Conservation (phyloP, 148 eudicot species). For the Amaranthus palmeri region DNA sequence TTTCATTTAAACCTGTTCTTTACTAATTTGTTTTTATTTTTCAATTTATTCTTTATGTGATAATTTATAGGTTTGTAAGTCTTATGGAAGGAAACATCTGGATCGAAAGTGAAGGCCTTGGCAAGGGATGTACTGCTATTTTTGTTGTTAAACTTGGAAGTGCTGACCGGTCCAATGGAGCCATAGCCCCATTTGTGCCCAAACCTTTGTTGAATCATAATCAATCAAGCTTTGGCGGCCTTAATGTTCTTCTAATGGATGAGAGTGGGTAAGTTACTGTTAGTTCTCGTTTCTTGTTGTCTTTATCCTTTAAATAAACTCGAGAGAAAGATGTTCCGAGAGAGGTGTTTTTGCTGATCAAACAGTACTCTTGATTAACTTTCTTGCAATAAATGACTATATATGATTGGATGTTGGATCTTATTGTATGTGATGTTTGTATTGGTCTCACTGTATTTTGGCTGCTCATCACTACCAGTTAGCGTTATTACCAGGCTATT, state of each 20-base stretch:
- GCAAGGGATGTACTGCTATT: conserved; percentile 71
- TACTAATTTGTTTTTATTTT: not conserved
- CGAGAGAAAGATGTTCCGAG: too few species aligned
- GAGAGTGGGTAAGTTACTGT: conserved; percentile 63
- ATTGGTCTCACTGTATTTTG: too few species aligned
- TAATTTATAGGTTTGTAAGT: conserved; percentile 58
- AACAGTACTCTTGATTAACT: too few species aligned
- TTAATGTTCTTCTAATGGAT: conserved; percentile 83
- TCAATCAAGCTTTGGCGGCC: conserved; percentile 53
- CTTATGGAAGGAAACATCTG: conserved; percentile 92
- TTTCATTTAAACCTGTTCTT: not conserved
- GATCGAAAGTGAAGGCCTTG: conserved; percentile 90
- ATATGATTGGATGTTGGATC: too few species aligned
- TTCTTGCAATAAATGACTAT: too few species aligned
- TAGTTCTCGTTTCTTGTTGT: not conserved
- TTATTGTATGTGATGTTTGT: too few species aligned
- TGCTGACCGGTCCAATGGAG: conserved; percentile 39
- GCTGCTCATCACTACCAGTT: too few species aligned
- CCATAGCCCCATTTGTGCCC: conserved; percentile 36
- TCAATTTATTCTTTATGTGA: not conserved
- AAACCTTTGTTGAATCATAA: conserved; percentile 36
- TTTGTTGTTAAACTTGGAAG: conserved; percentile 71
- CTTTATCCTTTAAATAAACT: too few species aligned
- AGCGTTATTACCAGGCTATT: too few species aligned
- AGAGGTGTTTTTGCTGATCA: too few species aligned